Base-by-base conservation (phyloP, 352 stramenopile genomes). In the Globisporangium megalacanthum region DNA sequence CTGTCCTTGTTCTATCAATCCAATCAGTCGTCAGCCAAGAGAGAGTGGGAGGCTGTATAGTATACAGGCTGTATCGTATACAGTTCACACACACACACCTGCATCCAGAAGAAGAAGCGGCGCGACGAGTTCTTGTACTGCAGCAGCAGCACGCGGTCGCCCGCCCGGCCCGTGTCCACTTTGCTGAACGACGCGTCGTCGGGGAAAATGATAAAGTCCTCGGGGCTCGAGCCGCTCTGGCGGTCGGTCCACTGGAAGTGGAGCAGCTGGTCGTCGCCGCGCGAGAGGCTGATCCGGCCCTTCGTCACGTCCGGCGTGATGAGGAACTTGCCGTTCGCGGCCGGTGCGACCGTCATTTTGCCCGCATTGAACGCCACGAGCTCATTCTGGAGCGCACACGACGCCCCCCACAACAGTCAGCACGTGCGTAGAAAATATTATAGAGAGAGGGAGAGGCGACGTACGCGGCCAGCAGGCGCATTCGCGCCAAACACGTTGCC, bases 31-130 rank as follows among this genome's bases (percentile, higher is more conserved):
- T 29, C 25, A 29, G 25, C 1, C 25, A n/a, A n/a, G 25, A 29
- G 25, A 29, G 25, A 29, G 25, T 29, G 25, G 4, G 2, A 29
- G 25, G 25, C 4, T 29, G 25, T 1, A 4, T 29, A 29, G 25
- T 29, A 29, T 22, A 19, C 14, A 2, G 17, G 5, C 13, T 46
- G 37, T 20, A 9, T 14, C 0, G 19, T 31, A 49, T n/a, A 25
- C 39, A 20, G 1, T 9, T 6, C 15, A 41, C 54, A 42, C 33
- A 89, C 15, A 41, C 54, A 42, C 33, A 89, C 88, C 82, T 97
- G 92, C 89, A 97, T 97, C 92, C 92, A 98, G 69, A 97, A 98
- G 69, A 97, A 97, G 70, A 97, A 97, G 20, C 90, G 86, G 17
- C 91, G 85, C 8, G 81, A 82, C 57, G 82, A 95, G 68, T 91